phyloP scores from a whole-genome alignment of 495 filamentous ascomycete species.

The Evansstolkia leycettana region DNA sequence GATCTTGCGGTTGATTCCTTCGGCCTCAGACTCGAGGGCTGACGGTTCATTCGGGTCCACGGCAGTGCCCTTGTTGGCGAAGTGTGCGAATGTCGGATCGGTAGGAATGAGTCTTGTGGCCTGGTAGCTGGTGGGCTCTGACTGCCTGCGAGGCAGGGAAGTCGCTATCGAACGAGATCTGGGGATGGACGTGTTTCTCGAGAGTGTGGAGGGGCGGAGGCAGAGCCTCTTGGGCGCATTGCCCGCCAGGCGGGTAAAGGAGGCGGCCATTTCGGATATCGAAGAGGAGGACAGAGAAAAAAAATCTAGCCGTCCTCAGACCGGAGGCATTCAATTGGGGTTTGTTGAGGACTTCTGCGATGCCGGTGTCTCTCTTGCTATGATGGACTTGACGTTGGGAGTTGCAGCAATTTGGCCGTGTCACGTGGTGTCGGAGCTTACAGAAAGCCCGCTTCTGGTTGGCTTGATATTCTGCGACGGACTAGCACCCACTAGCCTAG shows the following conservation, averaged over 20 bases:
- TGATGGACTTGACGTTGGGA: constrained; percentile 23
- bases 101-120: constrained; percentile 47
- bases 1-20: constrained; percentile 68
- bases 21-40: constrained; percentile 36
- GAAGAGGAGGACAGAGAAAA: constrained; percentile 14
- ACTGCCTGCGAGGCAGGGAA: constrained; percentile 50
- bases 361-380: constrained; percentile 6
- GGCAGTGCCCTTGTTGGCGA: constrained; percentile 33
- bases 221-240: constrained; percentile 54
- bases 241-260: constrained; percentile 51
- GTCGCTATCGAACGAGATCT: constrained; percentile 55
- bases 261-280: constrained; percentile 46
- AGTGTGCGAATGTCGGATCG: constrained; percentile 42
- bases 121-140: constrained; percentile 42
- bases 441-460: constrained; percentile 18
- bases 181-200: constrained; percentile 25
- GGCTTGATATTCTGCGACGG: constrained; percentile 18
- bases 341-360: constrained; percentile 13
- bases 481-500: neutral
- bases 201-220: constrained; percentile 35
- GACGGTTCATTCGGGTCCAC: constrained; percentile 27
- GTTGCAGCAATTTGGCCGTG: constrained; percentile 21
- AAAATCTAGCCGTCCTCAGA: constrained; percentile 24
- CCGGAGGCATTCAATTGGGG: constrained; percentile 31
- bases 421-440: constrained; percentile 25